Conservation (phyloP, 2,329 filamentous ascomycete species). For the Dactylellina cionopaga region DNA sequence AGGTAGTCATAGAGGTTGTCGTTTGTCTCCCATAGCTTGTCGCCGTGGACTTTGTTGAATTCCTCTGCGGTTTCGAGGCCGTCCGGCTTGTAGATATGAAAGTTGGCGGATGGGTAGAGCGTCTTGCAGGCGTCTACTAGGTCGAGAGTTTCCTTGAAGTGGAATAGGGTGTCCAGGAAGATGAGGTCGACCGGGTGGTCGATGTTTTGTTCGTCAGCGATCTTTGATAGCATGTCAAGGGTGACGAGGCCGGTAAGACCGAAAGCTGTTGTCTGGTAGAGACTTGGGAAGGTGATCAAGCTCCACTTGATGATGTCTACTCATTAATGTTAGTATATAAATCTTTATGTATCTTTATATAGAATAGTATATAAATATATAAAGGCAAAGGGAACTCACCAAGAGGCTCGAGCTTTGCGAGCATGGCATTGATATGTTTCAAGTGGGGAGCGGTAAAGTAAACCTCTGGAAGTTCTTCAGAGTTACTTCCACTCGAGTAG, state of each 20-base stretch:
- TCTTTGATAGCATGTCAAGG: conserved; percentile 84
- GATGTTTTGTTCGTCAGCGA: conserved; percentile 68
- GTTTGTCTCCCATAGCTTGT: conserved; percentile 83
- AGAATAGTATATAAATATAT: conserved; percentile 35
- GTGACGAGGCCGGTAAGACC: conserved; percentile 82
- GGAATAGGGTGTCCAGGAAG: conserved; percentile 85
- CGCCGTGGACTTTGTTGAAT: conserved; percentile 84
- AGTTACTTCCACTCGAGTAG: conserved; percentile 77
- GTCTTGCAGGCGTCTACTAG: conserved; percentile 78
- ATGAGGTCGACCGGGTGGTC: conserved; percentile 73
- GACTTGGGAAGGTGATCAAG: conserved; percentile 85
- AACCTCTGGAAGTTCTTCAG: conserved; percentile 75
- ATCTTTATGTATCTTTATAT: conserved; percentile 56
- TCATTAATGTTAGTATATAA: conserved; percentile 13
- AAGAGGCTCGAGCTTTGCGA: conserved; percentile 86
- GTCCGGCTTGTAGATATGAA: conserved; percentile 90
- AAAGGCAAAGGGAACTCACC: conserved; percentile 62
- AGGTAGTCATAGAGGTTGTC: conserved; percentile 94
- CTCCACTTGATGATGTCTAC: conserved; percentile 89
- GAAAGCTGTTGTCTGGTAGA: conserved; percentile 88
- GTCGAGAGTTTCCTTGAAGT: conserved; percentile 79
- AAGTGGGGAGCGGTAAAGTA: conserved; percentile 88
- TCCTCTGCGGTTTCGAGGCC: conserved; percentile 77
- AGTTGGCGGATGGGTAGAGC: conserved; percentile 78
- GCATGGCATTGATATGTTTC: conserved; percentile 86